Evolutionary conservation across 2,329 filamentous ascomycete species (phyloP).

Genomic region (Fusarium guadeloupense): DNA sequence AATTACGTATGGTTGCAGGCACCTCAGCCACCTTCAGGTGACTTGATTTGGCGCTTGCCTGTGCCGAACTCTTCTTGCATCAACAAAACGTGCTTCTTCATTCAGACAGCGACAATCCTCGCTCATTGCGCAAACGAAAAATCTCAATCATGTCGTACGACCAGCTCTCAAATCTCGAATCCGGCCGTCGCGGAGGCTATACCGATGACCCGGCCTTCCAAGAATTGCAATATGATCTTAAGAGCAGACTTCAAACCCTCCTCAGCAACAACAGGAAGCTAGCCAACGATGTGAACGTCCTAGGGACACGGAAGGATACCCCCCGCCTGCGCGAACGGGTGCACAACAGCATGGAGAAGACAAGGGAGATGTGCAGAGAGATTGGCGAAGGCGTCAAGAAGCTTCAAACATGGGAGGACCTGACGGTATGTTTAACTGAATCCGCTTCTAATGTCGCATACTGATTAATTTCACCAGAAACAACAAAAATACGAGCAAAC

Average conservation of each 20-base stretch:
- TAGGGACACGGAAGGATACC: conserved; percentile 92
- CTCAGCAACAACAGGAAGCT: conserved; percentile 89
- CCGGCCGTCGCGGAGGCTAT: conserved; percentile 80
- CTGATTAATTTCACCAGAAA: conserved; percentile 63
- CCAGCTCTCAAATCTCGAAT: conserved; percentile 83
- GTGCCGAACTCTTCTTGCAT: conserved; percentile 12
- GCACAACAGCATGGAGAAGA: conserved; percentile 86
- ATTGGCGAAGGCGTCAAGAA: conserved; percentile 95
- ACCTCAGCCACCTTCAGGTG: conserved; percentile 39
- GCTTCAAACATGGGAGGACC: conserved; percentile 85
- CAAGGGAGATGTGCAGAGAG: conserved; percentile 85
- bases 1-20: conserved; percentile 46
- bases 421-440: conserved; percentile 68
- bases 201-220: conserved; percentile 93
- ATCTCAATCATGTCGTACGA: conserved; percentile 82
- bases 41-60: conserved; percentile 27
- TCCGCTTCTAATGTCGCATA: conserved; percentile 13
- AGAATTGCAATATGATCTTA: conserved; percentile 81
- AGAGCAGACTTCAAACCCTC: conserved; percentile 87
- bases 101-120: conserved; percentile 1
- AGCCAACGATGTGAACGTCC: conserved; percentile 81
- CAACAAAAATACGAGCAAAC: conserved; percentile 97
- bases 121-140: background rate
- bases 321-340: conserved; percentile 91
- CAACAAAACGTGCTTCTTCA: conserved; percentile 10